A percentile compares a stretch with the other conserved stretches of the same genome.
phyloP scores from a whole-genome alignment of 805 yeast genomes.

The Candida dajiaensis region DNA sequence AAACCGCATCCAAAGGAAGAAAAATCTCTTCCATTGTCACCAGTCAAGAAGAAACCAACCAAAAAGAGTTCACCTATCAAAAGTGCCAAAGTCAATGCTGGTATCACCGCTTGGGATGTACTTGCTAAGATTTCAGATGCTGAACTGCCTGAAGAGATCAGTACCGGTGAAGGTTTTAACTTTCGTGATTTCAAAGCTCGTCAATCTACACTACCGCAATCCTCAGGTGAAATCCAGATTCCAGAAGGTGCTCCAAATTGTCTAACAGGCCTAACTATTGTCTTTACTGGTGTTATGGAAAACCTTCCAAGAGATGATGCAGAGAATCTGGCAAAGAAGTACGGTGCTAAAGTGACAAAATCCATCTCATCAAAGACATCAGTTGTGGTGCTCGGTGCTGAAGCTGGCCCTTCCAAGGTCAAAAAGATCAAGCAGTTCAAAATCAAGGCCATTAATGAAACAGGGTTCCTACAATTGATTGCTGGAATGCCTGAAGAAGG shows the following conservation, averaged over 20 bases:
- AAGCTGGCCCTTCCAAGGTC: slow-evolving; percentile 96
- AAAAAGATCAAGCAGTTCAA: slow-evolving; percentile 66
- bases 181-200: slow-evolving; percentile 52
- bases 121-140: slow-evolving; percentile 71
- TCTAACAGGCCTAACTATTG: slow-evolving; percentile 81
- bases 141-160: slow-evolving; percentile 44
- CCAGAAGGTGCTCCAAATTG: slow-evolving; percentile 88
- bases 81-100: slow-evolving; percentile 7
- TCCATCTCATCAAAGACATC: slow-evolving; percentile 82
- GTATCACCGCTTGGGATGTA: slow-evolving; percentile 45
- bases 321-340: slow-evolving; percentile 69
- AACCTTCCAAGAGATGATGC: slow-evolving; percentile 70
- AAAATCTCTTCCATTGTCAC: slow-evolving; percentile 1
- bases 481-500: slow-evolving; percentile 86
- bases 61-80: slow-evolving; percentile 1
- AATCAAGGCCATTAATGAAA: slow-evolving; percentile 81
- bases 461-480: slow-evolving; percentile 73
- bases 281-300: slow-evolving; percentile 88
- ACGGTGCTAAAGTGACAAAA: slow-evolving; percentile 89
- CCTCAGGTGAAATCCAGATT: slow-evolving; percentile 39
- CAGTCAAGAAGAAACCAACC: slow-evolving; percentile 4
- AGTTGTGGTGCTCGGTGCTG: slow-evolving; percentile 86
- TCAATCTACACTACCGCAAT: slow-evolving; percentile 28
- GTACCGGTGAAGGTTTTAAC: slow-evolving; percentile 44
- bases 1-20: slow-evolving; percentile 9